A percentile compares a stretch with the other conserved stretches of the same genome.
Conservation (phyloP, 208 protist species). For the Trypanosoma mega region DNA sequence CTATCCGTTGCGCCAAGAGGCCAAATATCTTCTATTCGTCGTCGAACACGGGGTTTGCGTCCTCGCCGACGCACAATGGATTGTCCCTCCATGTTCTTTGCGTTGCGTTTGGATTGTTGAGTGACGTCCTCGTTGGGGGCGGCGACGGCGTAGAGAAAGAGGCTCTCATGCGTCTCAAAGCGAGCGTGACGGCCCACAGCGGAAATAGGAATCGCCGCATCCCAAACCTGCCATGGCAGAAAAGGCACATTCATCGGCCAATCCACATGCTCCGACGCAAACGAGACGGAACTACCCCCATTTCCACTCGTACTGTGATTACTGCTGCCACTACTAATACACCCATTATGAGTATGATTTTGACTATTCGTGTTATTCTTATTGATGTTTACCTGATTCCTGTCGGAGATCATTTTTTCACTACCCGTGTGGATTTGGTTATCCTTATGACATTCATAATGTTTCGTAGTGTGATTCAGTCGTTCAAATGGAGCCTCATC, state of each 20-base stretch:
- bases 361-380: too few species aligned
- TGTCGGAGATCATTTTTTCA: too few species aligned
- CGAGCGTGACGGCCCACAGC: slow-evolving; percentile 50
- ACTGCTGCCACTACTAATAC: too few species aligned
- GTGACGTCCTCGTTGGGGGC: neutral
- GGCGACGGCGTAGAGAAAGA: slow-evolving; percentile 70
- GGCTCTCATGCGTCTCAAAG: slow-evolving; percentile 71
- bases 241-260: slow-evolving; percentile 89
- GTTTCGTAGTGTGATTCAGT: too few species aligned
- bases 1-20: slow-evolving; percentile 8
- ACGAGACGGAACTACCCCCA: slow-evolving; percentile 3
- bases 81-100: too few species aligned
- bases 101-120: too few species aligned
- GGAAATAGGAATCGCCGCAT: slow-evolving; percentile 65
- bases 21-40: slow-evolving; percentile 29
- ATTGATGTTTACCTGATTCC: too few species aligned
- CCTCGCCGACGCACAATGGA: slow-evolving; percentile 13
- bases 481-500: too few species aligned
- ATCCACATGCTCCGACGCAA: slow-evolving; percentile 39
- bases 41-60: slow-evolving; percentile 18
- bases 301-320: neutral
- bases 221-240: slow-evolving; percentile 89
- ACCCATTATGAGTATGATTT: too few species aligned
- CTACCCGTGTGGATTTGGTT: too few species aligned
- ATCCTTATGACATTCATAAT: too few species aligned